Evolutionary conservation across 345 rosid genomes (phyloP).

Genomic region (Cardamine chenopodiifolia): DNA sequence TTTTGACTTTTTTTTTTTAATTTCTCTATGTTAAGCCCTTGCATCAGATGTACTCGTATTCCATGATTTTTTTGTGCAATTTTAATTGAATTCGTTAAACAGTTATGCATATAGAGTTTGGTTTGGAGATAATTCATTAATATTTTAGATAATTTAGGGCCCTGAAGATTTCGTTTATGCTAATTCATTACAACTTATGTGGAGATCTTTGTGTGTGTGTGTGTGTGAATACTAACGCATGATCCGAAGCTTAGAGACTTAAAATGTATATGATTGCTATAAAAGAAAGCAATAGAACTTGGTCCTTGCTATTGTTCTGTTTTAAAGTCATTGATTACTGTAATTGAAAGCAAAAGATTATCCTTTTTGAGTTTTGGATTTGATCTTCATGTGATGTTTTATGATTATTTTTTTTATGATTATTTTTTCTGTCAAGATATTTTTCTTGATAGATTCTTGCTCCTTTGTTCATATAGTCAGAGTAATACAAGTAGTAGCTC

Average conservation of each 20-base stretch:
- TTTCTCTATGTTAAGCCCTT: not conserved
- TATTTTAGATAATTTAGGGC: not conserved
- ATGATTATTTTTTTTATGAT: not conserved
- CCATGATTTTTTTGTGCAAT: not conserved
- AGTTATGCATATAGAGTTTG: not conserved
- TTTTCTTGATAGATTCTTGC: conserved; percentile 5
- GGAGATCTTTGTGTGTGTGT: not conserved
- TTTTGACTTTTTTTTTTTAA: not conserved
- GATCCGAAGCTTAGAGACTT: not conserved
- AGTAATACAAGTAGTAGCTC: not conserved
- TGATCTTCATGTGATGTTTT: not conserved
- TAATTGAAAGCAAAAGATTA: not conserved
- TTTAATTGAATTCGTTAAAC: not conserved
- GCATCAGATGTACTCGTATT: conserved; percentile 1
- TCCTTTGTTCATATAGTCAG: conserved; percentile 17
- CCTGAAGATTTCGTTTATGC: not conserved
- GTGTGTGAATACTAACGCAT: not conserved
- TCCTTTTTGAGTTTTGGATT: conserved; percentile 2
- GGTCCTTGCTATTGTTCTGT: conserved; percentile 1
- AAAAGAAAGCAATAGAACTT: not conserved
- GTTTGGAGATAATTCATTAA: not conserved
- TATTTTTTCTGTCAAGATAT: not conserved
- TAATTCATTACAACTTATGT: not conserved
- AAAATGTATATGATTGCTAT: not conserved
- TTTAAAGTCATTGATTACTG: not conserved